Base-by-base conservation (phyloP, 2,329 filamentous ascomycete species). In the Aurifilum marmelostoma region DNA sequence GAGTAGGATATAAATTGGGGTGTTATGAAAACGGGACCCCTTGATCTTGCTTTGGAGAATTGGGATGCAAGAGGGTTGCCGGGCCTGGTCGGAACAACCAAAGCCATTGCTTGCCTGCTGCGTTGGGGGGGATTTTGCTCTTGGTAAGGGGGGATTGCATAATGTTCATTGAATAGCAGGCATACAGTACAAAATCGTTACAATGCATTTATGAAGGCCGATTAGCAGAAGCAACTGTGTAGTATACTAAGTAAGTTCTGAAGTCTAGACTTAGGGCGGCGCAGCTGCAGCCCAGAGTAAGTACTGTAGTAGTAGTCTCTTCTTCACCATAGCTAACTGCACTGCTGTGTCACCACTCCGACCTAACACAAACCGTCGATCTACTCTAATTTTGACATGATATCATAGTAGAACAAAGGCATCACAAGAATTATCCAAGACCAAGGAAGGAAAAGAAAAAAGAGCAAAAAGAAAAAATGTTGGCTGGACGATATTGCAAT, bases 341-440 rank as follows among this genome's bases (percentile, higher is more conserved):
- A 54, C 21, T 34, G 7, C 12, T 18, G 56, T 59, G 56, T 59
- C 24, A 59, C 56, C 29, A 14, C 12, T 41, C 18, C 21, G 29
- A n/a, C 27, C 6, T 59, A 12, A 21, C 29, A 34, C 29, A n/a
- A 34, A 29, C 29, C 27, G 54, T 18, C 14, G 14, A 21, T 24
- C 56, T 37, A 59, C 56, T 21, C 14, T n/a, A 59, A 37, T 59
- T 47, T 47, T 21, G 56, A 37, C 21, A 59, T 34, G 32, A 59
- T 59, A 59, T 59, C 32, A 59, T 37, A 37, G 21, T 9, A 14
- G 29, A 7, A 47, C 6, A 2, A 21, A 59, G 29, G 56, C 24
- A 14, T 59, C 16, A n/a, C 32, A 59, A 32, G 16, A 37, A 24
- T 21, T 21, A 59, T 59, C 32, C 29, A 56, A 47, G 21, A n/a